phyloP scores from a whole-genome alignment of 225 moss, liverwort and hornwort species.

The Bryoerythrophyllum caledonicum region DNA sequence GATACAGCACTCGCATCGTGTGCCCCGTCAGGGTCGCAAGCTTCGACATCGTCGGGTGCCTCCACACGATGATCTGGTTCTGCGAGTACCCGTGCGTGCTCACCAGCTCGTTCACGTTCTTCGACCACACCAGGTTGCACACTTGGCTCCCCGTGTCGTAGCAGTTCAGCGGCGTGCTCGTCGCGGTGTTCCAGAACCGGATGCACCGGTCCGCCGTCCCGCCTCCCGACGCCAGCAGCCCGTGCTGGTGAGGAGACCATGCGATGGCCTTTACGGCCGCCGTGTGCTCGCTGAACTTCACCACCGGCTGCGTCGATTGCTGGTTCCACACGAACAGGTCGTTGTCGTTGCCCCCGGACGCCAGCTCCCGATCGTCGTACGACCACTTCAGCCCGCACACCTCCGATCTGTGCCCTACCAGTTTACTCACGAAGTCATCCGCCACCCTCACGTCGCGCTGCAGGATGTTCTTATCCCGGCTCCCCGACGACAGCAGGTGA shows the following conservation, averaged over 20 bases:
- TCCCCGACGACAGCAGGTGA: constrained; percentile 84
- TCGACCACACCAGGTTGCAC: constrained; percentile 98
- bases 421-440: constrained; percentile 88
- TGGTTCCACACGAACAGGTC: constrained; percentile 97
- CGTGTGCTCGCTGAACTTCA: constrained; percentile 99
- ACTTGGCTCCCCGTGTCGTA: constrained; percentile 97
- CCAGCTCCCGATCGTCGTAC: constrained; percentile 95
- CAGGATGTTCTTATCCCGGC: constrained; percentile 89
- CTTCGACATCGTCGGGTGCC: constrained; percentile 97
- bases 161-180: constrained; percentile 83
- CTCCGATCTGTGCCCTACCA: constrained; percentile 92
- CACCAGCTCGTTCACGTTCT: constrained; percentile 98
- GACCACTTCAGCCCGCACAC: constrained; percentile 99
- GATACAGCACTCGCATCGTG: constrained; percentile 89
- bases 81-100: constrained; percentile 98
- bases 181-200: constrained; percentile 94
- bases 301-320: constrained; percentile 85
- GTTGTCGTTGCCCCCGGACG: constrained; percentile 96
- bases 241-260: constrained; percentile 98
- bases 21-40: constrained; percentile 95
- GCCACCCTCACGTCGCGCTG: constrained; percentile 87
- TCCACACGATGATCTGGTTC: constrained; percentile 98
- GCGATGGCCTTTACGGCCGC: constrained; percentile 98
- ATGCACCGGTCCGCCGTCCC: constrained; percentile 97
- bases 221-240: constrained; percentile 90